A percentile compares a stretch with the other conserved stretches of the same genome.
phyloP scores from a whole-genome alignment of 805 yeast genomes.

The Ogataea trehalophila region DNA sequence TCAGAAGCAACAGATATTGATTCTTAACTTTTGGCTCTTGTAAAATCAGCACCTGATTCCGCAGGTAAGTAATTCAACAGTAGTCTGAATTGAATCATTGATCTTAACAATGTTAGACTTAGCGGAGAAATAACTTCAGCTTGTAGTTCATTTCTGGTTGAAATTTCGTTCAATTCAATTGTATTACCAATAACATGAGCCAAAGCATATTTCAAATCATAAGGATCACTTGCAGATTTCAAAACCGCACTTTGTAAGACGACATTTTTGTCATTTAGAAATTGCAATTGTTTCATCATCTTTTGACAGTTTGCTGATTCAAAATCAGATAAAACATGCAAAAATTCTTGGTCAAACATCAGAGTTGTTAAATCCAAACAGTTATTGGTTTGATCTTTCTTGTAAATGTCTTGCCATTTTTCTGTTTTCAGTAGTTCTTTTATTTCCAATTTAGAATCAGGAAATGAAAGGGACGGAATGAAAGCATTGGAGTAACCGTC shows the following conservation, averaged over 20 bases:
- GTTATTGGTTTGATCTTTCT: conserved; percentile 28
- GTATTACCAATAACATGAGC: conserved; percentile 39
- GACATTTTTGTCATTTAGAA: conserved; percentile 11
- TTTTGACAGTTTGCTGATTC: conserved; percentile 10
- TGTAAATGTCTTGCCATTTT: conserved; percentile 21
- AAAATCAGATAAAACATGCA: conserved; percentile 20
- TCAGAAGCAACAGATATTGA: conserved; percentile 26
- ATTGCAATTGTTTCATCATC: conserved; percentile 21
- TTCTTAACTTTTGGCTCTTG: conserved; percentile 15
- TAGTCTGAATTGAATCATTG: conserved; percentile 40
- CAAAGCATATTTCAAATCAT: conserved; percentile 14
- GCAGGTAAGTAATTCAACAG: conserved; percentile 21
- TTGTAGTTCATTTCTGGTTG: conserved; percentile 42
- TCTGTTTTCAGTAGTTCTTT: conserved; percentile 9
- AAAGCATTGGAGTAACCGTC: conserved; percentile 40
- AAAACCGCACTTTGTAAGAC: conserved; percentile 11
- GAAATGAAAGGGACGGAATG: conserved; percentile 38
- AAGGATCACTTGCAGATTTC: conserved; percentile 5
- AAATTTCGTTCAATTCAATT: conserved; percentile 53
- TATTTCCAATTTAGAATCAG: conserved; percentile 22
- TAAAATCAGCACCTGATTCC: conserved; percentile 8
- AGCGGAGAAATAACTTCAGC: conserved; percentile 11
- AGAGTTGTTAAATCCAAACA: conserved; percentile 21
- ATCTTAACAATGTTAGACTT: conserved; percentile 31
- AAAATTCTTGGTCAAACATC: conserved; percentile 27